Base-by-base conservation (phyloP, 2,329 filamentous ascomycete genomes). In the Beauveria pseudobassiana region DNA sequence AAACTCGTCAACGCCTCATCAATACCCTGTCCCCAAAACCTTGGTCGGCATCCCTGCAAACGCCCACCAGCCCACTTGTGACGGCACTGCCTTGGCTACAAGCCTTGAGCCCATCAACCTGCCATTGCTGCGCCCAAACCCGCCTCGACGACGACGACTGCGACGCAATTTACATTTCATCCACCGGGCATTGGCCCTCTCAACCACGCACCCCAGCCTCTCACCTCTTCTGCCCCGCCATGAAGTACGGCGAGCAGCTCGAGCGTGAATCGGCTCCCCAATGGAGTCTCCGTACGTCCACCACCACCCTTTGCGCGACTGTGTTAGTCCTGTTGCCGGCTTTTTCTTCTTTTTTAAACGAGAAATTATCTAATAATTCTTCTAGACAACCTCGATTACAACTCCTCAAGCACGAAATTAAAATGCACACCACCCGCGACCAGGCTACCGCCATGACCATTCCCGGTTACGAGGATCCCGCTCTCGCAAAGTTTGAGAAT, bases 401-500 rank as follows among this genome's bases (percentile, higher is more conserved):
- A 93, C 73, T 89, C 89, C 82, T 96, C 65, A 96, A 96, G 75
- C 83, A 90, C 72, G 82, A 90, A 69, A 93, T 96, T 78, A 95
- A 93, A 73, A 83, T 83, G 63, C 84, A 91, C 71, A 96, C 91
- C 1, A 88, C 87, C 14, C 83, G 82, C 50, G 85, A 87, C 73
- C 85, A 89, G 68, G 87, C 86, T 54, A 79, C 79, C 30, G 87
- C 88, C 51, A 85, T 92, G 61, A 81, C 87, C 22, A 93, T 95
- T 60, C 90, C 90, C 1, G 89, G 89, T 18, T 85, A 88, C 60
- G 80, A 80, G 66, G 85, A 88, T 70, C 74, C 78, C 9, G 74
- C 79, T 1, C 78, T 88, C 26, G 73, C 76, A 66, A 82, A 79
- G 59, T 91, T 93, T 68, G 89, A 93, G 70, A 81, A 87, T 61